phyloP scores from a whole-genome alignment of 805 yeast genomes.

The Clavispora fructus region DNA sequence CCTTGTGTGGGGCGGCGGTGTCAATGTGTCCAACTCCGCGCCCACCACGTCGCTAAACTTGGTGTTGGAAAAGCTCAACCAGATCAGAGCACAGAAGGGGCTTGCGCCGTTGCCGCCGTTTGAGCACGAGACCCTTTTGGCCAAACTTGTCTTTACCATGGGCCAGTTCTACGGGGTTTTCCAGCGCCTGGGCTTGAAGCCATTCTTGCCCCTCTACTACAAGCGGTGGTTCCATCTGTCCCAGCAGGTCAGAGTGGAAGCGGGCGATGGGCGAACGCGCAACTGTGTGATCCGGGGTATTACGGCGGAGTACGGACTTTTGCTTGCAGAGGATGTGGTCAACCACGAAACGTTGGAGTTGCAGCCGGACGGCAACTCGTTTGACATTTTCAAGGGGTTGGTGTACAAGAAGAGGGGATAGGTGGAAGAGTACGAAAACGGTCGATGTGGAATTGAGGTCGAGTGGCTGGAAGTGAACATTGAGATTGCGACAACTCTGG shows the following conservation, averaged over 20 bases:
- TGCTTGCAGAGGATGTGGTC: conserved; percentile 64
- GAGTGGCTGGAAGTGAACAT: too few relatives aligned
- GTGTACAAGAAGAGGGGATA: conserved; percentile 42
- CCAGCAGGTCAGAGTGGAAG: conserved; percentile 58
- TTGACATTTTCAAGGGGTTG: conserved; percentile 88
- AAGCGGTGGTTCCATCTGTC: conserved; percentile 78
- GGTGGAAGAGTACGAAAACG: too few relatives aligned
- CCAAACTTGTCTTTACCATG: conserved; percentile 61
- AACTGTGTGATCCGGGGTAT: conserved; percentile 74
- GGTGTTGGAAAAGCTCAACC: conserved; percentile 60
- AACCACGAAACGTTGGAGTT: conserved; percentile 60
- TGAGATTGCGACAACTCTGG: too few relatives aligned
- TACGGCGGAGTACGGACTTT: conserved; percentile 76
- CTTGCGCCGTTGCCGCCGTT: conserved; percentile 41
- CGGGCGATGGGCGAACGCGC: conserved; percentile 41
- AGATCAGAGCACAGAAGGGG: conserved; percentile 40
- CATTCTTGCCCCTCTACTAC: conserved; percentile 69
- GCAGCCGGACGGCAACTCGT: conserved; percentile 97
- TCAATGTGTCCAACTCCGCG: conserved; percentile 76
- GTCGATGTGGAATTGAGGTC: too few relatives aligned
- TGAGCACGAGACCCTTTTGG: conserved; percentile 51
- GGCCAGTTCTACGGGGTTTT: conserved; percentile 60
- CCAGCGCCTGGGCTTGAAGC: conserved; percentile 56
- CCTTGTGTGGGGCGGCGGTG: conserved; percentile 80
- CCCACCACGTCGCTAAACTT: conserved; percentile 88